Evolutionary conservation across 2,329 filamentous ascomycete genomes (phyloP).

Genomic region (Metarhizium brunneum): DNA sequence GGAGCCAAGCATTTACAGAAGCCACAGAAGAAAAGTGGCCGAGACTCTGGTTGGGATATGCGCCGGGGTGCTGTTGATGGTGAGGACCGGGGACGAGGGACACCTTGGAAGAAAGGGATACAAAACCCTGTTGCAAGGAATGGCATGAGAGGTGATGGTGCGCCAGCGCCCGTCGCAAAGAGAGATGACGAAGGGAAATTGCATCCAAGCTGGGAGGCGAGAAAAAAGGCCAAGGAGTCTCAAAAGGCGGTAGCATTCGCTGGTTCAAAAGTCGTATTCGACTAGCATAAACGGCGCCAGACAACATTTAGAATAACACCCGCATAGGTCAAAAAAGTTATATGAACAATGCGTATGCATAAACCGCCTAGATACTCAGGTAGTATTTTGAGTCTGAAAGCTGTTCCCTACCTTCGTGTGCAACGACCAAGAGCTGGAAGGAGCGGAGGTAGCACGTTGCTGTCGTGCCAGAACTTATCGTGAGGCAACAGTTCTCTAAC

Average conservation of each 20-base stretch:
- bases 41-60: slow-evolving; percentile 49
- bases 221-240: slow-evolving; percentile 14
- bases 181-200: slow-evolving; percentile 42
- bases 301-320: neutral
- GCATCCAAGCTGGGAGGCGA: slow-evolving; percentile 31
- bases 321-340: neutral
- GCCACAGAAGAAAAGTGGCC: slow-evolving; percentile 22
- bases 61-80: slow-evolving; percentile 44
- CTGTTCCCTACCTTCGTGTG: neutral
- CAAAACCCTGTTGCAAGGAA: slow-evolving; percentile 23
- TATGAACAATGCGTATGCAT: neutral
- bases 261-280: slow-evolving; percentile 16
- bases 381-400: neutral
- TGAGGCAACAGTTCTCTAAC: neutral
- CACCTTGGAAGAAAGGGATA: slow-evolving; percentile 46
- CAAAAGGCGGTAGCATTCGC: slow-evolving; percentile 12
- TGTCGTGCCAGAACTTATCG: neutral
- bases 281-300: slow-evolving; percentile 6
- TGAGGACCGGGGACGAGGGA: slow-evolving; percentile 24
- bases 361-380: neutral
- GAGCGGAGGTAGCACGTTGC: neutral
- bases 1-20: slow-evolving; percentile 57
- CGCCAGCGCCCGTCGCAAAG: slow-evolving; percentile 20
- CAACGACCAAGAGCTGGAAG: neutral
- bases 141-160: slow-evolving; percentile 5